Evolutionary conservation across 176 grass and related monocot species (phyloP).

Genomic region (Ensete ventricosum): DNA sequence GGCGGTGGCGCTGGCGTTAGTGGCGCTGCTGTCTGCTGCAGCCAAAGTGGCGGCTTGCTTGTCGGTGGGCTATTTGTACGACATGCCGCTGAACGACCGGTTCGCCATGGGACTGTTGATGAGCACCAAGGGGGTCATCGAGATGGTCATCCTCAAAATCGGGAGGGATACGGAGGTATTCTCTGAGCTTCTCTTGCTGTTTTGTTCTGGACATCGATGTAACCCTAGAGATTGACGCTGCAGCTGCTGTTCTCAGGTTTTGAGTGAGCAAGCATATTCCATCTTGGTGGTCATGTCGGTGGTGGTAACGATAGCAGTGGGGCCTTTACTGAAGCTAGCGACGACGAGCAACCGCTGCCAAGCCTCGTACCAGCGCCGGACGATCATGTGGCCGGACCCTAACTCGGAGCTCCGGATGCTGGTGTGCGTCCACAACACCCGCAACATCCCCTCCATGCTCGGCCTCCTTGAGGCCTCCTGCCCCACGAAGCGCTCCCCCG

Average conservation of each 20-base stretch:
- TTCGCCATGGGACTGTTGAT: slow-evolving; percentile 7
- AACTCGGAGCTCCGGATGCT: neutral
- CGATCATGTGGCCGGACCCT: neutral
- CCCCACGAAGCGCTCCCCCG: slow-evolving; percentile 3
- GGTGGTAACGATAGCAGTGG: neutral
- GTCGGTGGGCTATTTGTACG: neutral
- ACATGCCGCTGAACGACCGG: slow-evolving; percentile 6
- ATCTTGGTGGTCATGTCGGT: slow-evolving; percentile 8
- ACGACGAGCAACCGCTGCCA: neutral
- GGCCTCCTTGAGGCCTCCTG: slow-evolving; percentile 1
- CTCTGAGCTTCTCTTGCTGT: neutral
- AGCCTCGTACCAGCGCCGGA: slow-evolving; percentile 2
- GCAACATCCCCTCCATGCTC: slow-evolving; percentile 8
- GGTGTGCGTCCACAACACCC: neutral
- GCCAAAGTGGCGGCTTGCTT: neutral
- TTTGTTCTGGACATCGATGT: too few relatives aligned
- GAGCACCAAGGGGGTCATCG: slow-evolving; percentile 10
- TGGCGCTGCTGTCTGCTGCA: neutral
- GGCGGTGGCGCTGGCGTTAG: neutral
- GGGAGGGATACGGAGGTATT: slow-evolving; percentile 2
- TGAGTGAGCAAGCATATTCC: slow-evolving; percentile 1
- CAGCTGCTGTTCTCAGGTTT: neutral
- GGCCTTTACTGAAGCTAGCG: neutral
- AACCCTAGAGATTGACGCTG: neutral
- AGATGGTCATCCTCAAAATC: slow-evolving; percentile 16